Conservation (phyloP, 106 monocot genomes). For the Ottelia alismoides region DNA sequence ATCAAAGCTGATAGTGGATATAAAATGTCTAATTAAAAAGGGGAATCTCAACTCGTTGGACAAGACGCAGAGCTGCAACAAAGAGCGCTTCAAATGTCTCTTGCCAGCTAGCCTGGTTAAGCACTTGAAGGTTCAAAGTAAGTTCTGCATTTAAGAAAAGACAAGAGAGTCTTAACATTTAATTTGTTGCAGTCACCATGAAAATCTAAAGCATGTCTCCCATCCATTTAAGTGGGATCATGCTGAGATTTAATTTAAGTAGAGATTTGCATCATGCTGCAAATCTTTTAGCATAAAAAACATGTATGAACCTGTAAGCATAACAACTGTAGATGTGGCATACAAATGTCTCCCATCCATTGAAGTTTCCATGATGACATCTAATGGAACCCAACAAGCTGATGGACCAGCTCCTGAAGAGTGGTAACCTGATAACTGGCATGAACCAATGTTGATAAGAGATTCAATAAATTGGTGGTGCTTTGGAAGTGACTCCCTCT, state of each 20-base stretch:
- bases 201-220: no score
- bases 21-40: no score
- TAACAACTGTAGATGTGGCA: conserved; percentile 58
- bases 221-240: no score
- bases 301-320: conserved; percentile 66
- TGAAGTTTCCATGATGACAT: conserved; percentile 65
- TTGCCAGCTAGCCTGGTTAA: conserved; percentile 78
- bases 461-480: conserved; percentile 36
- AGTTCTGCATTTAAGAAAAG: conserved; percentile 39
- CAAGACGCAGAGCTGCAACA: conserved; percentile 66
- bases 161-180: neutral
- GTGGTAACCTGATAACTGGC: conserved; percentile 16
- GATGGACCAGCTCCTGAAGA: conserved; percentile 21
- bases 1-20: neutral
- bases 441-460: conserved; percentile 25
- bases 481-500: conserved; percentile 19
- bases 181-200: neutral
- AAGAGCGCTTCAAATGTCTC: conserved; percentile 84
- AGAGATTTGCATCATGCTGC: no score
- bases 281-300: no score
- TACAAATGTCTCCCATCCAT: conserved; percentile 69
- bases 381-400: conserved; percentile 61
- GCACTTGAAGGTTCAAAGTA: conserved; percentile 49
- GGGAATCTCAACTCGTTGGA: conserved; percentile 84
- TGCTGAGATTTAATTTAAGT: no score